Conservation (phyloP, 1,139 yeast genomes). For the Suhomyces guaymorum region DNA sequence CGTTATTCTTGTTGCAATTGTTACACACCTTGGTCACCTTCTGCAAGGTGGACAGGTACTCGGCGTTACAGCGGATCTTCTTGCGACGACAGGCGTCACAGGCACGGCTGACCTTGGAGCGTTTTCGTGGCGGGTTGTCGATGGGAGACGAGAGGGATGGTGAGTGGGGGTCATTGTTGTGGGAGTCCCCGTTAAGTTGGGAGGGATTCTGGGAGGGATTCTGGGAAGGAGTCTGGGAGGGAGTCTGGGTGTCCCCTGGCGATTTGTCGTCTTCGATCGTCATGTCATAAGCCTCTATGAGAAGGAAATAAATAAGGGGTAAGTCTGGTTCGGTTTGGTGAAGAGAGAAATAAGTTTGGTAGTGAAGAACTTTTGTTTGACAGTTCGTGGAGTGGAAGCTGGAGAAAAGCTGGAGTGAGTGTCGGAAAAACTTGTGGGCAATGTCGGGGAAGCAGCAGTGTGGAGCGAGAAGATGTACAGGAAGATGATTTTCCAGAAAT, state of each 20-base stretch:
- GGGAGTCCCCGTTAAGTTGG: no score
- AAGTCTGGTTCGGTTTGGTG: background rate
- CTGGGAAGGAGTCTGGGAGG: constrained; percentile 1
- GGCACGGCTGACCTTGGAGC: constrained; percentile 69
- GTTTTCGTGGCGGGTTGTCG: constrained; percentile 43
- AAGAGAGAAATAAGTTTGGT: no score
- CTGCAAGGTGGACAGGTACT: constrained; percentile 42
- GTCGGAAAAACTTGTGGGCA: constrained; percentile 9
- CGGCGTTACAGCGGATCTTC: constrained; percentile 64
- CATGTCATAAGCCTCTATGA: constrained; percentile 1
- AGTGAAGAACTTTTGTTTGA: no score
- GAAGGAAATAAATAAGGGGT: background rate
- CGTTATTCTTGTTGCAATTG: constrained; percentile 56
- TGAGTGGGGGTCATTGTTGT: no score
- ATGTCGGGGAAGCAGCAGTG: background rate
- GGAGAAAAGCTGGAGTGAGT: background rate
- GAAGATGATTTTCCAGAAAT: constrained; percentile 2
- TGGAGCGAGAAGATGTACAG: background rate
- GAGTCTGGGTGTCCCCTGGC: background rate
- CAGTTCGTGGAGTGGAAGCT: no score
- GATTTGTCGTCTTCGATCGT: constrained; percentile 7
- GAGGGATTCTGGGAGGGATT: no score
- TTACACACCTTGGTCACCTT: constrained; percentile 53
- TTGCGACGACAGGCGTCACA: constrained; percentile 69
- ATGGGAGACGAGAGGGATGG: no score